These are phyloP conservation scores for Boletus huronensis DNA, from an alignment of 768 basidiomycete species.

Conservation along the genomic window DNA sequence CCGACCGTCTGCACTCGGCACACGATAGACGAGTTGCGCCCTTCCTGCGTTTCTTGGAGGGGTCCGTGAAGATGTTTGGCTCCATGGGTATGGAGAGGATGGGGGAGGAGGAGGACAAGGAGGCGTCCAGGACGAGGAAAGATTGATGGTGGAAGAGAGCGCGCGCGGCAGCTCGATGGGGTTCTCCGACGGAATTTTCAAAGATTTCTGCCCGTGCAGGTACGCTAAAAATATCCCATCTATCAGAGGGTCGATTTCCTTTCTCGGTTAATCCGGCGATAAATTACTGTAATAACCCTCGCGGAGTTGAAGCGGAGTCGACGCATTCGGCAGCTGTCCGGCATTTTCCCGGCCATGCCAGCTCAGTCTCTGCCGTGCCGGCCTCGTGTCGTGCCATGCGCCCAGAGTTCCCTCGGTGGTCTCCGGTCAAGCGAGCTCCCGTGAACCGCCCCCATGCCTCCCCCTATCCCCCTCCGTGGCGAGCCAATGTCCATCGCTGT, in stretches of 20 bases:
- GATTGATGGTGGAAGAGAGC: constrained; percentile 25
- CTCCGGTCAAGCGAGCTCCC: constrained; percentile 6
- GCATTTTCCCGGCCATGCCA: constrained; percentile 1
- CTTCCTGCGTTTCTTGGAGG: constrained; percentile 57
- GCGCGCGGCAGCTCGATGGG: constrained; percentile 14
- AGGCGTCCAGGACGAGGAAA: constrained; percentile 23
- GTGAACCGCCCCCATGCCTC: not conserved
- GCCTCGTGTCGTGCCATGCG: constrained; percentile 15
- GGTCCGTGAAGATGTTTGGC: constrained; percentile 26
- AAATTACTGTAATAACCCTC: constrained; percentile 12
- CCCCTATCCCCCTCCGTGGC: not conserved
- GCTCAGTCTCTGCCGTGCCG: constrained; percentile 2
- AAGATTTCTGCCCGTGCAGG: constrained; percentile 9
- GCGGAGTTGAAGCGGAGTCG: constrained; percentile 23
- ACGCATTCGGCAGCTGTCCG: not conserved
- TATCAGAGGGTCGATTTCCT: constrained; percentile 11
- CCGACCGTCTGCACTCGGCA: constrained; percentile 73
- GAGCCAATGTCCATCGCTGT: not conserved
- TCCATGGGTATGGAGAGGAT: constrained; percentile 19
- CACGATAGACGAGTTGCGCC: constrained; percentile 77
- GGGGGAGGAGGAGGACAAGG: constrained; percentile 3
- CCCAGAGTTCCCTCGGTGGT: constrained; percentile 8
- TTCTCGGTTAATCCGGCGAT: constrained; percentile 22
- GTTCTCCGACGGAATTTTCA: constrained; percentile 12
- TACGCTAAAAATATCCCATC: constrained; percentile 16